Evolutionary conservation across 352 stramenopile genomes (phyloP).

Genomic region (Phytophthora meadii): DNA sequence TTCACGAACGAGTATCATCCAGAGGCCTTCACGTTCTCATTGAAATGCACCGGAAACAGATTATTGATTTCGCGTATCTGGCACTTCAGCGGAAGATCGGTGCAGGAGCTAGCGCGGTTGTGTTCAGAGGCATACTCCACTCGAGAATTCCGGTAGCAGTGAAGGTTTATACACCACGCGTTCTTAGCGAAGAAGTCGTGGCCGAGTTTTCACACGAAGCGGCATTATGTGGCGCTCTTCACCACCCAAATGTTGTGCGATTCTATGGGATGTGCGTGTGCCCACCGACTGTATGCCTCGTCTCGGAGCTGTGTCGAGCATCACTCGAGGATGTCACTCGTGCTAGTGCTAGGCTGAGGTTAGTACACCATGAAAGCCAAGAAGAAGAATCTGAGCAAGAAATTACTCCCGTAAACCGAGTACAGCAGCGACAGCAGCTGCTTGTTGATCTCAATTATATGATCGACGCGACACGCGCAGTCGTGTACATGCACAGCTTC

Average conservation of each 20-base stretch:
- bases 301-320: slow-evolving; percentile 63
- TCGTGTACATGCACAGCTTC: slow-evolving; percentile 80
- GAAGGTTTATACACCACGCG: slow-evolving; percentile 77
- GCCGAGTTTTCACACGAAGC: slow-evolving; percentile 86
- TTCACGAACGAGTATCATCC: slow-evolving; percentile 67
- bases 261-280: slow-evolving; percentile 89
- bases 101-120: slow-evolving; percentile 58
- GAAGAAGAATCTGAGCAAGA: slow-evolving; percentile 16
- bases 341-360: slow-evolving; percentile 29
- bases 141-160: slow-evolving; percentile 65
- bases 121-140: slow-evolving; percentile 71
- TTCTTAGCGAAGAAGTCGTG: slow-evolving; percentile 68
- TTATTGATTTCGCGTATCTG: slow-evolving; percentile 72
- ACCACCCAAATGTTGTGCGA: slow-evolving; percentile 83
- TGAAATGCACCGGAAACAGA: slow-evolving; percentile 71
- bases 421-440: slow-evolving; percentile 43
- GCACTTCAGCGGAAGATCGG: slow-evolving; percentile 57
- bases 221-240: slow-evolving; percentile 68
- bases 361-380: slow-evolving; percentile 19
- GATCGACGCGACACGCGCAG: slow-evolving; percentile 65
- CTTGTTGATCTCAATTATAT: slow-evolving; percentile 70
- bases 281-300: slow-evolving; percentile 74
- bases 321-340: slow-evolving; percentile 53
- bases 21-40: slow-evolving; percentile 71
- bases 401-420: slow-evolving; percentile 3